phyloP scores from a whole-genome alignment of 257 asterid species.

The Lycium barbarum region DNA sequence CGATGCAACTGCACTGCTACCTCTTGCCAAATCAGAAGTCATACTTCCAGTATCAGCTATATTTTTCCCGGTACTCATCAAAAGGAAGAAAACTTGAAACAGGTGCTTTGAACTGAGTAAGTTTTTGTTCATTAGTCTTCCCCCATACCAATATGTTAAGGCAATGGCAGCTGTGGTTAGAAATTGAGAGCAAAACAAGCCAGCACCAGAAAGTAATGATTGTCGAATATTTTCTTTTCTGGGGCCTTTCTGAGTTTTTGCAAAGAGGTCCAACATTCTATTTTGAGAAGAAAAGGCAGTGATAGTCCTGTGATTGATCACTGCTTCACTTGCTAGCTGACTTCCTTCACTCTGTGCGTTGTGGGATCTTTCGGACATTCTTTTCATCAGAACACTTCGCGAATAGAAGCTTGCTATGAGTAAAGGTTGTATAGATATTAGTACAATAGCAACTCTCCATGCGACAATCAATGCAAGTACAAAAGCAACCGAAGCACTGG shows the following conservation, averaged over 20 bases:
- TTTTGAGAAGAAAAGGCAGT: slow-evolving; percentile 76
- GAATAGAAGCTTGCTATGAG: slow-evolving; percentile 65
- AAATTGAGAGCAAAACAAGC: slow-evolving; percentile 62
- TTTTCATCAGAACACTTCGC: slow-evolving; percentile 58
- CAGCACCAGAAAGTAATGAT: slow-evolving; percentile 75
- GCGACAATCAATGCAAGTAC: slow-evolving; percentile 56
- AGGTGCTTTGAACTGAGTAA: slow-evolving; percentile 58
- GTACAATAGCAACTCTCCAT: slow-evolving; percentile 76
- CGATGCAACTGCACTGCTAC: slow-evolving; percentile 61
- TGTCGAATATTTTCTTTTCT: slow-evolving; percentile 57
- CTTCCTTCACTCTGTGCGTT: slow-evolving; percentile 75
- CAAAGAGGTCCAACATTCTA: slow-evolving; percentile 56
- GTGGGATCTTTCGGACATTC: slow-evolving; percentile 59
- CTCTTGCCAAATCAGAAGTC: slow-evolving; percentile 75
- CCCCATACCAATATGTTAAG: slow-evolving; percentile 81
- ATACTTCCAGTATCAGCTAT: slow-evolving; percentile 87
- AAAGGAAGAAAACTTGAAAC: slow-evolving; percentile 70
- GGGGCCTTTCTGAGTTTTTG: slow-evolving; percentile 52
- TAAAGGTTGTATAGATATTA: slow-evolving; percentile 71
- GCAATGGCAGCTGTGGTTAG: slow-evolving; percentile 62
- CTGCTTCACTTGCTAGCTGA: slow-evolving; percentile 82
- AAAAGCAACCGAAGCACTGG: slow-evolving; percentile 62
- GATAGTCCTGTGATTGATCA: slow-evolving; percentile 70
- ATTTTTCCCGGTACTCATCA: slow-evolving; percentile 79
- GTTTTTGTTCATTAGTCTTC: slow-evolving; percentile 64